Evolutionary conservation across 2,329 filamentous ascomycete species (phyloP).

Genomic region (Colletotrichum truncatum): DNA sequence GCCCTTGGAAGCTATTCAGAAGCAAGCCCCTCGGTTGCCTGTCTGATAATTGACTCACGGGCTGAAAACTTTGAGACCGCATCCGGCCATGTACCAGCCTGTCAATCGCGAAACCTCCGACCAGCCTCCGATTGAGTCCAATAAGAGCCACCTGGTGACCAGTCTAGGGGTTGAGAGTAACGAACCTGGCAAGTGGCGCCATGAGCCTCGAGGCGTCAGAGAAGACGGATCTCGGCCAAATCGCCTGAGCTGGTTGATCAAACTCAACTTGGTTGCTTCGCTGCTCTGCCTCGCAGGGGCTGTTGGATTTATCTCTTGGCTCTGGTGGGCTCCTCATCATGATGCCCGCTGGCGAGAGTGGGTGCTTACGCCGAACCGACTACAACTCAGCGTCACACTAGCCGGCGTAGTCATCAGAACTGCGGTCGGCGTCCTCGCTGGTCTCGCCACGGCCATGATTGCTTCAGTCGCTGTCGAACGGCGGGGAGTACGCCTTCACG

Average conservation of each 20-base stretch:
- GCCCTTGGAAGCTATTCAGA: too few species aligned
- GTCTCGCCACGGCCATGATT: conserved; percentile 1
- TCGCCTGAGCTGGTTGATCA: background rate
- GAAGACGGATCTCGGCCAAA: background rate
- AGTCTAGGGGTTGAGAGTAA: background rate
- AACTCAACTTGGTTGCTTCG: background rate
- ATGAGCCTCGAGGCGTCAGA: background rate
- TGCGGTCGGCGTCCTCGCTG: background rate
- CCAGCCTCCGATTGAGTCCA: background rate
- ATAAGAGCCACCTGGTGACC: background rate
- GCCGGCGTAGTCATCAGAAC: background rate
- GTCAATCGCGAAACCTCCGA: background rate
- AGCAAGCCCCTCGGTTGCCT: too few species aligned
- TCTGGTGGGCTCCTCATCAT: background rate
- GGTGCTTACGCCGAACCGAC: background rate
- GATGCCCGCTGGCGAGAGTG: background rate
- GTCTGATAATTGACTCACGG: too few species aligned
- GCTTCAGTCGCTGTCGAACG: conserved; percentile 4
- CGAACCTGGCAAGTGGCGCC: background rate
- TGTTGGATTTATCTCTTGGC: background rate
- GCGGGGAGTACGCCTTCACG: background rate
- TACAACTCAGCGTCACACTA: background rate
- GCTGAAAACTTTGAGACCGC: too few species aligned
- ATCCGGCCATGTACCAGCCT: background rate
- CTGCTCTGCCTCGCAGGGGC: background rate